These are phyloP conservation scores for Bipolaris gigantea DNA, from an alignment of 2,329 filamentous ascomycete genomes.

Conservation along the genomic window DNA sequence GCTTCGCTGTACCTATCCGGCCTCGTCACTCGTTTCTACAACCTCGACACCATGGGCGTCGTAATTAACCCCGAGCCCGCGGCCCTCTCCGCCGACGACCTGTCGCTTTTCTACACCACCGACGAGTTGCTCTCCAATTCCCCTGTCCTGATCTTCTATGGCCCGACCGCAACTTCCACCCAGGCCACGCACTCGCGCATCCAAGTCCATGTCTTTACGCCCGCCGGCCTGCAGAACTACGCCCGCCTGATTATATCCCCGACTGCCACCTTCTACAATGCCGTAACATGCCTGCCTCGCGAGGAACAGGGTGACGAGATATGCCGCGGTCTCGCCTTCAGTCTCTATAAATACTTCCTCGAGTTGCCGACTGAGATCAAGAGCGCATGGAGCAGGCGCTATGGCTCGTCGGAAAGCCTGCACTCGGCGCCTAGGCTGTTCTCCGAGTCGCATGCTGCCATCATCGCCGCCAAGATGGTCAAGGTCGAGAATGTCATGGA, in stretches of 20 bases:
- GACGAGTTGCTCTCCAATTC: constrained; percentile 81
- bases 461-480: constrained; percentile 82
- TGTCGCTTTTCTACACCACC: constrained; percentile 85
- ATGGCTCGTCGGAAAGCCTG: constrained; percentile 58
- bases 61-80: constrained; percentile 76
- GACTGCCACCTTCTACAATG: constrained; percentile 85
- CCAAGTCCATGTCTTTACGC: constrained; percentile 88
- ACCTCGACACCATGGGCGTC: constrained; percentile 66
- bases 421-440: constrained; percentile 73
- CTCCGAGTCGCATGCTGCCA: constrained; percentile 88
- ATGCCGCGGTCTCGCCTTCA: constrained; percentile 87
- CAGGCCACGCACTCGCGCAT: constrained; percentile 89
- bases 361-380: constrained; percentile 81
- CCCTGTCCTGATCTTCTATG: constrained; percentile 87
- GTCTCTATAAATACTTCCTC: constrained; percentile 89
- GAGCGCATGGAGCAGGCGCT: constrained; percentile 62
- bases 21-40: constrained; percentile 37
- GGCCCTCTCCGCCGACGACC: constrained; percentile 74
- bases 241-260: constrained; percentile 90
- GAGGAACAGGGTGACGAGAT: constrained; percentile 96
- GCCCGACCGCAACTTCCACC: constrained; percentile 85
- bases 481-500: constrained; percentile 76
- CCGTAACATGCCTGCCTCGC: constrained; percentile 85
- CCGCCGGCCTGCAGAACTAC: constrained; percentile 86
- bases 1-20: constrained; percentile 10